Conservation (phyloP, 179 eudicot genomes). For the Silene coronaria region DNA sequence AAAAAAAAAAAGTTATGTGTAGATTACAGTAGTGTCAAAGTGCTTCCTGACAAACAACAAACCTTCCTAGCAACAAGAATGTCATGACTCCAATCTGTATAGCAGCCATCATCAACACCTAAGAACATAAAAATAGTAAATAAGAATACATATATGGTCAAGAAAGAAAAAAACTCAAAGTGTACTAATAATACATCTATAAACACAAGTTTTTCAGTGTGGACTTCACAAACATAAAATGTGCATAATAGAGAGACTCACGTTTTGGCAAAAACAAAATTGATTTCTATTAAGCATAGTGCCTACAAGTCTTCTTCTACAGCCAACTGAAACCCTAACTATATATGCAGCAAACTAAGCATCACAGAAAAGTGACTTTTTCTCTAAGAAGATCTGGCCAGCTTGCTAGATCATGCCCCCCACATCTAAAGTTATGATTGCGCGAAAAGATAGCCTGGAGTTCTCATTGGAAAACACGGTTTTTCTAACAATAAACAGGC, state of each 20-base stretch:
- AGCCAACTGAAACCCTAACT: not conserved
- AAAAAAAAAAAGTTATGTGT: not conserved
- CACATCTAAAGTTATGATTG: not conserved
- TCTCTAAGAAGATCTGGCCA: not conserved
- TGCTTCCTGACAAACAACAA: constrained; percentile 13
- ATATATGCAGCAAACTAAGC: not conserved
- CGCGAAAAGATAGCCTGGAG: not conserved
- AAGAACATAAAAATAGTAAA: constrained; percentile 29
- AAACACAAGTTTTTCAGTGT: not conserved
- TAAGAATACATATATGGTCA: not conserved
- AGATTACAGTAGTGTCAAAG: not conserved
- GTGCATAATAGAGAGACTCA: not conserved
- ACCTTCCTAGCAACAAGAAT: constrained; percentile 79
- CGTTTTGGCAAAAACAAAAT: not conserved
- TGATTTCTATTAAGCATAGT: too few species aligned
- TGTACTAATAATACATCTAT: not conserved
- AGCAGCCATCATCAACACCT: constrained; percentile 39
- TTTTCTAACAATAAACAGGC: not conserved
- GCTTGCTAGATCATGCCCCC: not conserved
- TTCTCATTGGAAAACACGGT: not conserved
- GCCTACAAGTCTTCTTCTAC: not conserved
- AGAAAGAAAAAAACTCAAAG: not conserved
- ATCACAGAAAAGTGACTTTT: not conserved
- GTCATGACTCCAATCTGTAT: constrained; percentile 81
- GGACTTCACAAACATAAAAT: not conserved